Conservation (phyloP, 1,139 yeast genomes). For the Geotrichum fermentans region DNA sequence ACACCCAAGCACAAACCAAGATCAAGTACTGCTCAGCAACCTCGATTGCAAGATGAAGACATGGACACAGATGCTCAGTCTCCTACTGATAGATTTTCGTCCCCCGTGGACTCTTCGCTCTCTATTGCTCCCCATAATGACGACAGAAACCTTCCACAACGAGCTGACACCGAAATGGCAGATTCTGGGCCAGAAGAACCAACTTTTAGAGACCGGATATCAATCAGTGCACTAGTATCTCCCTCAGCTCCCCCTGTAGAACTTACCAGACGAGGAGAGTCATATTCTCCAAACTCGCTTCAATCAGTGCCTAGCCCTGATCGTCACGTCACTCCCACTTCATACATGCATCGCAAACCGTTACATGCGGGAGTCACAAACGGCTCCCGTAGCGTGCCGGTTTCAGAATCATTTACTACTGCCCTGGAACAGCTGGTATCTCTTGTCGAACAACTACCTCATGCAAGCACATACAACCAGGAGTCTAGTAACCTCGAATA, state of each 20-base stretch:
- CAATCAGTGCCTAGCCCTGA: background rate
- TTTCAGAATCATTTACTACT: conserved; percentile 1
- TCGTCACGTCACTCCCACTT: background rate
- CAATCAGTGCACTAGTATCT: conserved; percentile 19
- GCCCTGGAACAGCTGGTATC: conserved; percentile 9
- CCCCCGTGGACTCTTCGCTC: background rate
- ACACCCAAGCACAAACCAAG: conserved; percentile 2
- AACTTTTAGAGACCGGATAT: conserved; percentile 11
- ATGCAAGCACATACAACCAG: background rate
- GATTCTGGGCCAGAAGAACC: conserved; percentile 1
- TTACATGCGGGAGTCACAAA: too few relatives aligned
- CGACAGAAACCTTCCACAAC: background rate
- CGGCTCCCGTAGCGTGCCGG: background rate
- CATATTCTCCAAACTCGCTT: background rate
- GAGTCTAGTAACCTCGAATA: conserved; percentile 41
- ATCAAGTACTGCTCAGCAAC: background rate
- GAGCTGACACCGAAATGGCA: conserved; percentile 15
- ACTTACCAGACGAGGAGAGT: background rate
- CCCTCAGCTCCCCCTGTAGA: conserved; percentile 1
- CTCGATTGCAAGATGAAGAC: conserved; percentile 2
- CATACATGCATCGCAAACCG: background rate
- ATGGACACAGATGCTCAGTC: background rate
- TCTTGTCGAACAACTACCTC: conserved; percentile 1
- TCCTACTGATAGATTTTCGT: background rate
- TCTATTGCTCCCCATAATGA: background rate